phyloP scores from a whole-genome alignment of 164 flowering plant genomes.

The Vitis labrusca region DNA sequence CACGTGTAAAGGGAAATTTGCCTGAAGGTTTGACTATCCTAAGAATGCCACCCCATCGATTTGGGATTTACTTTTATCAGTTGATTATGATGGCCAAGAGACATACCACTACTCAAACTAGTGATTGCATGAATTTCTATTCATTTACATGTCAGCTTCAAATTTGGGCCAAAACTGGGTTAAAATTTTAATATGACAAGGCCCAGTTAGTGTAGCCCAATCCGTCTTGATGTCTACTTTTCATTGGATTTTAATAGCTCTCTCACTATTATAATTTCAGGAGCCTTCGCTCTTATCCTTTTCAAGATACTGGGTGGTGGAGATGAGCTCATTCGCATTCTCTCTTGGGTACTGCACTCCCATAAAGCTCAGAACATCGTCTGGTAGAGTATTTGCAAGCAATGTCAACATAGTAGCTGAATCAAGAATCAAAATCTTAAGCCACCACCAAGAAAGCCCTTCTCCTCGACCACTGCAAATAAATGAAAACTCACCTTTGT shows the following conservation, averaged over 20 bases:
- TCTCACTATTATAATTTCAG: neutral
- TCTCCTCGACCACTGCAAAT: neutral
- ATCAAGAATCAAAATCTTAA: slow-evolving; percentile 6
- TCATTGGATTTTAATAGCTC: no score
- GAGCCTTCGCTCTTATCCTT: slow-evolving; percentile 4
- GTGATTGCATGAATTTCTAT: neutral
- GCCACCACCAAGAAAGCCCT: neutral
- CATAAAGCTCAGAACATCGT: slow-evolving; percentile 5
- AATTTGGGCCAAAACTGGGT: neutral
- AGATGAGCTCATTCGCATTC: slow-evolving; percentile 34
- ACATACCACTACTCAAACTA: neutral
- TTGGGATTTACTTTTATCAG: neutral
- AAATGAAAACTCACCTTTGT: slow-evolving; percentile 4
- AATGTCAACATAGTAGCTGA: neutral
- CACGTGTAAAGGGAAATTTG: no score
- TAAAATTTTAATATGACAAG: neutral
- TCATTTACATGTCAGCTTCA: neutral
- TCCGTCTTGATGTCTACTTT: neutral
- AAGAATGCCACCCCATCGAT: neutral
- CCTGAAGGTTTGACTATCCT: no score
- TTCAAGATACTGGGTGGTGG: slow-evolving; percentile 7
- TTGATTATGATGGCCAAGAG: neutral
- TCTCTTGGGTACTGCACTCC: slow-evolving; percentile 23
- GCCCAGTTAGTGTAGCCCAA: neutral
- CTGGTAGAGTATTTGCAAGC: neutral